These are phyloP conservation scores for Termitomyces titanicus DNA, from an alignment of 768 basidiomycete species.

Conservation along the genomic window DNA sequence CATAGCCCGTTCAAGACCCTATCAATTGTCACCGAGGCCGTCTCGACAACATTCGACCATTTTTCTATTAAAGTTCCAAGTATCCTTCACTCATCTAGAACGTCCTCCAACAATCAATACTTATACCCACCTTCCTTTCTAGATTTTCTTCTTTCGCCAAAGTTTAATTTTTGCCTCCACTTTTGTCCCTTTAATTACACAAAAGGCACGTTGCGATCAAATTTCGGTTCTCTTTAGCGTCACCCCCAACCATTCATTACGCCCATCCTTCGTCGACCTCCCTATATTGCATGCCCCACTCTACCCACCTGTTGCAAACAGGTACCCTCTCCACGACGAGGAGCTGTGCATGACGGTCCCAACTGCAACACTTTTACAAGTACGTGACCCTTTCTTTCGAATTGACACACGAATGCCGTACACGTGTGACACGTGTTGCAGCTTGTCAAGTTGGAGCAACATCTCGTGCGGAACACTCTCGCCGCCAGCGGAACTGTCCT, in stretches of 20 bases:
- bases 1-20: neutral
- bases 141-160: neutral
- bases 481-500: conserved; percentile 24
- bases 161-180: neutral
- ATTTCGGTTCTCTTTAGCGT: conserved; percentile 1
- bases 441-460: conserved; percentile 20
- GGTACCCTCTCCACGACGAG: neutral
- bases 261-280: neutral
- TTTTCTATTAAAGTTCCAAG: too few relatives aligned
- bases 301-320: neutral
- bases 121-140: neutral
- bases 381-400: neutral
- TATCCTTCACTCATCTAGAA: neutral
- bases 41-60: too few relatives aligned
- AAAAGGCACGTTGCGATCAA: conserved; percentile 1
- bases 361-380: neutral
- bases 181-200: conserved; percentile 3
- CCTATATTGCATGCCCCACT: neutral
- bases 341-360: conserved; percentile 2
- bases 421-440: neutral
- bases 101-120: neutral
- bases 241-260: neutral
- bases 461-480: conserved; percentile 23
- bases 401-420: neutral
- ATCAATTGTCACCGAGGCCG: too few relatives aligned